These are phyloP conservation scores for Alternaria sp. DNA, from an alignment of 2,329 filamentous ascomycete genomes.

Conservation along the genomic window DNA sequence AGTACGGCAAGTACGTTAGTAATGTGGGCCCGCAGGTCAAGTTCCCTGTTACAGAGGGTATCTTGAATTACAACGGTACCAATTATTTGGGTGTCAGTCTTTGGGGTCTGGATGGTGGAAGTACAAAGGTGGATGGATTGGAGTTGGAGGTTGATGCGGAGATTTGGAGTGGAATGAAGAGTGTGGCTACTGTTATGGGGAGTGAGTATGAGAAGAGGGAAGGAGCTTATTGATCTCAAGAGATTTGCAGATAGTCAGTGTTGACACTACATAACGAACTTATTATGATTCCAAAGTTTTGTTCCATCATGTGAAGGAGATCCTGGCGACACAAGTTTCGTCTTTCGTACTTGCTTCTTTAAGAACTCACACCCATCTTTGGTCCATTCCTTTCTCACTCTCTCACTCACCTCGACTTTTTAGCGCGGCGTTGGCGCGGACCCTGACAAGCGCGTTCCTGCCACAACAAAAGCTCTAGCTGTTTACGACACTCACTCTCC, in stretches of 20 bases:
- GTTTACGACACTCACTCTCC: too few relatives aligned
- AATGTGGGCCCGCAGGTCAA: conserved; percentile 77
- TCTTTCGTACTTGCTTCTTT: too few relatives aligned
- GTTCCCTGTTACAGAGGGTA: conserved; percentile 77
- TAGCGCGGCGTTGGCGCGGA: background rate
- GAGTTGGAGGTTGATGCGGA: conserved; percentile 59
- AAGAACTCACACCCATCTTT: too few relatives aligned
- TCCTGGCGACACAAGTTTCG: rapidly evolving
- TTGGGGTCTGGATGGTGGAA: conserved; percentile 69
- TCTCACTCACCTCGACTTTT: background rate
- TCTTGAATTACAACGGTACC: conserved; percentile 73
- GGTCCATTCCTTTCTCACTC: too few relatives aligned
- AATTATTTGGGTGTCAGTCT: conserved; percentile 75
- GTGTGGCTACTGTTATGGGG: conserved; percentile 57
- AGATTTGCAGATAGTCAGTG: background rate
- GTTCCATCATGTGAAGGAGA: too few relatives aligned
- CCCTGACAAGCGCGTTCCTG: background rate
- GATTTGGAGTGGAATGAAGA: conserved; percentile 60
- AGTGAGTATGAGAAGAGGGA: conserved; percentile 57
- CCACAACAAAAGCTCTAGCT: too few relatives aligned
- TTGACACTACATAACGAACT: background rate
- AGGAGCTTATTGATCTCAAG: conserved; percentile 58
- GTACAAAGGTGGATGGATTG: conserved; percentile 65
- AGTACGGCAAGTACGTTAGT: conserved; percentile 73
- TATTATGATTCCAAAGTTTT: background rate